Evolutionary conservation across 2,329 filamentous ascomycete genomes (phyloP).

Genomic region (Didymella keratinophila): DNA sequence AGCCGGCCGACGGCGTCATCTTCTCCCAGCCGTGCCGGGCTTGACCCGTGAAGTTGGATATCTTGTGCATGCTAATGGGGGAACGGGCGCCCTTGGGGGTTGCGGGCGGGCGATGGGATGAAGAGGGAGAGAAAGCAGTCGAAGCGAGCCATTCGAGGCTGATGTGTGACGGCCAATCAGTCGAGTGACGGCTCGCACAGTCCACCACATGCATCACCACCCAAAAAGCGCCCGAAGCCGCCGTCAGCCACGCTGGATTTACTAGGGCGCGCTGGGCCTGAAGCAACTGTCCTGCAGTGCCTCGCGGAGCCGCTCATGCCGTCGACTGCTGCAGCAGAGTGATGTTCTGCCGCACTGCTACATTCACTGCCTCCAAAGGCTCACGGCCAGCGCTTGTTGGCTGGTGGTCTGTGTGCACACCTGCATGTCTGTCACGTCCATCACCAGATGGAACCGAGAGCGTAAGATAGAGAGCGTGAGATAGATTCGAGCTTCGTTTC

Average conservation of each 20-base stretch:
- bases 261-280: no score
- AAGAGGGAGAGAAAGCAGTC: conserved; percentile 31
- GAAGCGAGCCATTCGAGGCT: conserved; percentile 29
- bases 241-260: not conserved
- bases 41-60: conserved; percentile 71
- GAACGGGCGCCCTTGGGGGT: conserved; percentile 39
- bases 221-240: conserved; percentile 9
- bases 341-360: not conserved
- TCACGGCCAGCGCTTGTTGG: conserved; percentile 14
- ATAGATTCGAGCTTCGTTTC: conserved; percentile 3
- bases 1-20: conserved; percentile 68
- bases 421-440: conserved; percentile 11
- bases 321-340: not conserved
- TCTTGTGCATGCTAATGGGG: conserved; percentile 67
- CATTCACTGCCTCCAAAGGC: not conserved
- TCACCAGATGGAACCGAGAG: not conserved
- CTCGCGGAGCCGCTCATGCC: conserved; percentile 5
- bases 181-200: conserved; percentile 11
- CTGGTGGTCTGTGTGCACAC: conserved; percentile 6
- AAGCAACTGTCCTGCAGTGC: conserved; percentile 1
- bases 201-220: conserved; percentile 4
- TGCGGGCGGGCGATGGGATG: conserved; percentile 34
- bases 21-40: conserved; percentile 73
- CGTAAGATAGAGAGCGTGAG: not conserved
- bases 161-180: conserved; percentile 20